Conservation (phyloP, 306 rosid genomes). For the Quercus glauca region DNA sequence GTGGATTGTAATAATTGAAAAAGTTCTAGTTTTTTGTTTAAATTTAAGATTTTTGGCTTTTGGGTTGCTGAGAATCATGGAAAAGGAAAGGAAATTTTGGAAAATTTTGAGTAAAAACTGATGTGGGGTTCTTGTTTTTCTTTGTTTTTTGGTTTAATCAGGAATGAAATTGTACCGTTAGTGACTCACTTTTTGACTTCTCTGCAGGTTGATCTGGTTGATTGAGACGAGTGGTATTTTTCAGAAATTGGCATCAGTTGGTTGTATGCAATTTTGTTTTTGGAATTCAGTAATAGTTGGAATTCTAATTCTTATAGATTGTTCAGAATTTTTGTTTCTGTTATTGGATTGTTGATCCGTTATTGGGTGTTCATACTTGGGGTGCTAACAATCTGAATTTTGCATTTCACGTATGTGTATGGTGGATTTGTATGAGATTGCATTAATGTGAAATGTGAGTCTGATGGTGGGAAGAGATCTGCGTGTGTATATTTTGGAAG, state of each 20-base stretch:
- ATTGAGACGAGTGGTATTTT: constrained; percentile 26
- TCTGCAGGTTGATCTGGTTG: constrained; percentile 47
- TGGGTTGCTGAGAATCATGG: constrained; percentile 23
- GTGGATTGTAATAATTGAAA: constrained; percentile 13
- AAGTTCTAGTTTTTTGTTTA: not conserved
- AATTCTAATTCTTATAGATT: not conserved
- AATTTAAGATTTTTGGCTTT: not conserved
- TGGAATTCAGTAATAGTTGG: not conserved
- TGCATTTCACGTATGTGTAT: constrained; percentile 3
- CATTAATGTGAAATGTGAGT: constrained; percentile 1
- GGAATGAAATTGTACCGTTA: constrained; percentile 1
- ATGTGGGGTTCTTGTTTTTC: not conserved
- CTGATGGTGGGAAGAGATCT: constrained; percentile 22
- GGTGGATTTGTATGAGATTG: constrained; percentile 18
- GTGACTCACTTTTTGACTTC: constrained; percentile 35
- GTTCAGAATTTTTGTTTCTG: not conserved
- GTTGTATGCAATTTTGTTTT: not conserved
- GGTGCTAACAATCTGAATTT: constrained; percentile 14
- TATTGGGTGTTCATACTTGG: constrained; percentile 8
- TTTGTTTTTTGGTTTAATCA: not conserved
- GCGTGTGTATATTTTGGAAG: constrained; percentile 30
- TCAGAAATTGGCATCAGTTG: constrained; percentile 18
- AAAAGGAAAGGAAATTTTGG: constrained; percentile 19
- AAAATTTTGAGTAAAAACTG: constrained; percentile 20
- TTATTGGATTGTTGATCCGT: constrained; percentile 29